Percentiles rank a stretch among this genome's conserved stretches.
phyloP scores from a whole-genome alignment of 768 basidiomycete species.

The Serpula lacrymans region DNA sequence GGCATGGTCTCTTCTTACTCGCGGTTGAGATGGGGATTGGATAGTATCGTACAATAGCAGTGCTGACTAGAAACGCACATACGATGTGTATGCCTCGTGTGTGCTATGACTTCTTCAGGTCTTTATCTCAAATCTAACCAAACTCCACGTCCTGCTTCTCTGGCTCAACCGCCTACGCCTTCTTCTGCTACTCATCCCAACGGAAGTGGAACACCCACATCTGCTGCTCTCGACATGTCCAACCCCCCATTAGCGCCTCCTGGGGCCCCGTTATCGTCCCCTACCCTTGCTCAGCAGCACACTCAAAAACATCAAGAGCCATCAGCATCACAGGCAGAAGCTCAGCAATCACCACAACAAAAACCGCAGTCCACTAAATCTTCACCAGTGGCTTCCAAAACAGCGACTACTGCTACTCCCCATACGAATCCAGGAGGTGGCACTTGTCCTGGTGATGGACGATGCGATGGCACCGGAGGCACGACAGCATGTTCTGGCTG shows the following conservation, averaged over 20 bases:
- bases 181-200: conserved; percentile 29
- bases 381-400: conserved; percentile 23
- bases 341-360: conserved; percentile 20
- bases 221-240: too few relatives aligned
- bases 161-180: conserved; percentile 40
- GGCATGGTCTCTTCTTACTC: conserved; percentile 29
- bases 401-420: conserved; percentile 28
- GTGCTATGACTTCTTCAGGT: conserved; percentile 45
- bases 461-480: conserved; percentile 97
- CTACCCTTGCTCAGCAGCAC: conserved; percentile 27
- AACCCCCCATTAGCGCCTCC: conserved; percentile 31
- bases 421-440: conserved; percentile 38
- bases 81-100: conserved; percentile 34
- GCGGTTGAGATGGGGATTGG: conserved; percentile 34
- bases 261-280: conserved; percentile 14
- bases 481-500: conserved; percentile 91
- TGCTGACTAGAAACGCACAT: conserved; percentile 31
- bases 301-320: conserved; percentile 25
- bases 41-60: conserved; percentile 27
- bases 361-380: conserved; percentile 22
- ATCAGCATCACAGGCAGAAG: conserved; percentile 23
- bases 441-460: conserved; percentile 98
- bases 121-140: conserved; percentile 84
- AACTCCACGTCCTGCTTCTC: conserved; percentile 66
- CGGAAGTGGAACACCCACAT: conserved; percentile 28